Evolutionary conservation across 2,329 filamentous ascomycete genomes (phyloP), one percentile per base, ranked within the genome.

Genomic region (Pseudopyricularia cyperi): DNA sequence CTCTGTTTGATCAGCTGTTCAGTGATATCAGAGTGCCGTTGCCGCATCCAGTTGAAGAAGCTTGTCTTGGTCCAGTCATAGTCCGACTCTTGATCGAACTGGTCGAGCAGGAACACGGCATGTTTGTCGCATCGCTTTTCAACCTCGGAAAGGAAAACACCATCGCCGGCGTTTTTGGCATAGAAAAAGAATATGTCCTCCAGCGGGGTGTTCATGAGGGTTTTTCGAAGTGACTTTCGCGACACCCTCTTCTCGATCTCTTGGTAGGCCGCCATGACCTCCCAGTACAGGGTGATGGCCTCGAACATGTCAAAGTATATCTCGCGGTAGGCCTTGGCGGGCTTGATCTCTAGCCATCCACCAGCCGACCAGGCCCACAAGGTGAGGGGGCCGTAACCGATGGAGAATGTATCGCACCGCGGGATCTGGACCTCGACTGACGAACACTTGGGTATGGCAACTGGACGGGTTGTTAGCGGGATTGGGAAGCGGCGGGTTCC

Each of bases 341-440:
- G 83, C 32, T 69, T 69, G 42, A 89, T 73, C 60, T 83, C 77
- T 61, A 80, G 87, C 82, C 83, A 88, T 46, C 83, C 84, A 12
- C 80, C 39, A n/a, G 24, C 14, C 7, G 39, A 44, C 39, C 85
- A 89, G 30, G 86, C 68, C n/a, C 77, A 70, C 4, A 77, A 71
- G 17, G 71, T 69, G 0, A 72, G 73, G 50, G n/a, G 26, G 11
- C 11, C 73, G 14, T 69, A 66, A 47, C 76, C 76, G 32, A 83
- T 78, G 12, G 80, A 77, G 59, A 77, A 80, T 32, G 62, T 59
- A 2, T 57, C 56, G 24, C 70, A 71, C 33, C 72, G 66, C n/a
- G 69, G 65, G 51, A 87, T 71, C 56, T 83, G 76, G 55, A 86
- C 71, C 44, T 68, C 61, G n/a, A 63, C 60, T 1, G 61, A 57